Evolutionary conservation across 2,329 filamentous ascomycete species (phyloP).

Genomic region (Pseudogymnoascus sp.): DNA sequence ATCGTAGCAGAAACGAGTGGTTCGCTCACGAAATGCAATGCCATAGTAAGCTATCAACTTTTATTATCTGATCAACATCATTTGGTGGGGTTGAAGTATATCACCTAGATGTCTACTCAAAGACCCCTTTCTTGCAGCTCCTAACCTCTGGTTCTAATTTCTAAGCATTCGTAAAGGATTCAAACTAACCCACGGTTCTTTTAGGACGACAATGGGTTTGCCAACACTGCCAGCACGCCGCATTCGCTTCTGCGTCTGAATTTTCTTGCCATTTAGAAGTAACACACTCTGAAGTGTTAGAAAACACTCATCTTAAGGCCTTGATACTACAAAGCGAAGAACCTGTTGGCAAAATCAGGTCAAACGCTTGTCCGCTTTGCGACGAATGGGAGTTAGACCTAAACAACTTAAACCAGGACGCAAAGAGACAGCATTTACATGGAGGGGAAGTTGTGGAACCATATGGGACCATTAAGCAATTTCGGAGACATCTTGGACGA

Average conservation of each 20-base stretch:
- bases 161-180: background rate
- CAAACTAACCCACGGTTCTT: background rate
- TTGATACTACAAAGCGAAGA: conserved; percentile 22
- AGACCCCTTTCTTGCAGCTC: background rate
- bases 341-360: conserved; percentile 17
- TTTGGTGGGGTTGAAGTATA: background rate
- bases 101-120: background rate
- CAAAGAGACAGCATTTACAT: conserved; percentile 13
- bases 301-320: conserved; percentile 17
- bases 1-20: conserved; percentile 27
- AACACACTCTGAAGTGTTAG: conserved; percentile 11
- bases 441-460: conserved; percentile 9
- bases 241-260: conserved; percentile 11
- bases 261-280: conserved; percentile 17
- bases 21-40: conserved; percentile 29
- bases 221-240: conserved; percentile 16
- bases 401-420: conserved; percentile 9
- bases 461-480: conserved; percentile 17
- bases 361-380: conserved; percentile 26
- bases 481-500: conserved; percentile 20
- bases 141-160: background rate
- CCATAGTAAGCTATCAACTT: conserved; percentile 15
- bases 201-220: conserved; percentile 24
- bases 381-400: conserved; percentile 25
- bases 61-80: background rate